Base-by-base conservation (phyloP, 371 early-diverging fungal species). In the Mucor irregularis region DNA sequence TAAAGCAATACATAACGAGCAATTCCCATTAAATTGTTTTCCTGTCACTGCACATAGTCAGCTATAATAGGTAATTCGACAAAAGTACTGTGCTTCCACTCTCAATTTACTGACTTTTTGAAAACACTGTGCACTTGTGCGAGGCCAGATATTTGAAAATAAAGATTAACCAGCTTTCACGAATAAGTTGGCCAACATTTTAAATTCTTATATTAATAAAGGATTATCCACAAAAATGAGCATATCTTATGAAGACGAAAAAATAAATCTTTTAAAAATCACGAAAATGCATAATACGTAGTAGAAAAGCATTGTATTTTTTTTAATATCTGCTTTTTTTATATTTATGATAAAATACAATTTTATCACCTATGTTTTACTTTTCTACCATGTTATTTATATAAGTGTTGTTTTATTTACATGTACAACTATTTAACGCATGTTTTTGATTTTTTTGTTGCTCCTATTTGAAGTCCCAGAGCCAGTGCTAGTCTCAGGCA, bases 61-160 rank as follows among this genome's bases (percentile, higher is more conserved):
- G n/a, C n/a, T n/a, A n/a, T n/a, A n/a, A n/a, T n/a, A n/a, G n/a
- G n/a, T n/a, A n/a, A n/a, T n/a, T n/a, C n/a, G n/a, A n/a, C n/a
- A n/a, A n/a, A 39, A 51, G 9, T 53, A 29, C n/a, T 53, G 44
- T 43, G 52, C 39, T 30, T 34, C 31, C 48, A 33, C 22, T 31
- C 48, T 47, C 47, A 47, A 53, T 53, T 43, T 35, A 45, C 54
- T 19, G 37, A 45, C 19, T 53, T 42, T 53, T 53, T 54, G 29
- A 54, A 53, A 53, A 53, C 42, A 33, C 34, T 34, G 45, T 14
- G 14, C 46, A 45, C 54, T 54, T 54, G 19, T 46, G 17, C 40
- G 53, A 53, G 39, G 35, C 35, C n/a, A 35, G 14, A 28, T 26
- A 4, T 38, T 52, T 43, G 39, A 38, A 19, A 49, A 49, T 49